These are phyloP conservation scores for Samsoniella hepiali DNA, from an alignment of 2,329 filamentous ascomycete species.

Conservation along the genomic window DNA sequence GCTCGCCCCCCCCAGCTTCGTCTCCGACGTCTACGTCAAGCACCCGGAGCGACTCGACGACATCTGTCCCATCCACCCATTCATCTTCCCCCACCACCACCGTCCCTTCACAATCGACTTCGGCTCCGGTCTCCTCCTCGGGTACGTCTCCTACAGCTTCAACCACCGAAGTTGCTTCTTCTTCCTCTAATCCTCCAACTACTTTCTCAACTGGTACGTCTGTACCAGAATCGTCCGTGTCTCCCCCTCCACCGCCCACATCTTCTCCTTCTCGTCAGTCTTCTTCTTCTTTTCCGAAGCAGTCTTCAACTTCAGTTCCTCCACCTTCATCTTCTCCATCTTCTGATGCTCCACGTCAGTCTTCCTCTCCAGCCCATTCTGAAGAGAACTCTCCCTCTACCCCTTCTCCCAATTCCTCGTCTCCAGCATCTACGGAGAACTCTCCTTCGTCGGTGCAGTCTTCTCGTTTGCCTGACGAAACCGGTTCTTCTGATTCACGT, in stretches of 20 bases:
- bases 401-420: neutral
- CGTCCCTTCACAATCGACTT: constrained; percentile 18
- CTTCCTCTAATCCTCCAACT: constrained; percentile 21
- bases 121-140: constrained; percentile 23
- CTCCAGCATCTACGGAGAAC: neutral
- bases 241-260: constrained; percentile 25
- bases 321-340: constrained; percentile 15
- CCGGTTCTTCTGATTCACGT: neutral
- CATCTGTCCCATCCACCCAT: neutral
- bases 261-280: constrained; percentile 24
- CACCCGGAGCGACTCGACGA: neutral
- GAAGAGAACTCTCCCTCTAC: neutral
- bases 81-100: constrained; percentile 14
- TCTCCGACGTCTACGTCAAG: neutral
- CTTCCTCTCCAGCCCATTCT: neutral
- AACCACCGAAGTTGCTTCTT: constrained; percentile 25
- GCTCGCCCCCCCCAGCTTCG: neutral
- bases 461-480: neutral
- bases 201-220: constrained; percentile 31
- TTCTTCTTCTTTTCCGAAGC: constrained; percentile 24
- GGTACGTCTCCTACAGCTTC: constrained; percentile 31
- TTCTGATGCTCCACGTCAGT: constrained; percentile 8
- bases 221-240: constrained; percentile 26
- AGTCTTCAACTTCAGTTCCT: constrained; percentile 21
- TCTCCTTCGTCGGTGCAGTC: neutral